Percentiles rank a stretch among this genome's conserved stretches.
Conservation (phyloP, 2,329 filamentous ascomycete genomes). For the Drechslerella stenobrocha region DNA sequence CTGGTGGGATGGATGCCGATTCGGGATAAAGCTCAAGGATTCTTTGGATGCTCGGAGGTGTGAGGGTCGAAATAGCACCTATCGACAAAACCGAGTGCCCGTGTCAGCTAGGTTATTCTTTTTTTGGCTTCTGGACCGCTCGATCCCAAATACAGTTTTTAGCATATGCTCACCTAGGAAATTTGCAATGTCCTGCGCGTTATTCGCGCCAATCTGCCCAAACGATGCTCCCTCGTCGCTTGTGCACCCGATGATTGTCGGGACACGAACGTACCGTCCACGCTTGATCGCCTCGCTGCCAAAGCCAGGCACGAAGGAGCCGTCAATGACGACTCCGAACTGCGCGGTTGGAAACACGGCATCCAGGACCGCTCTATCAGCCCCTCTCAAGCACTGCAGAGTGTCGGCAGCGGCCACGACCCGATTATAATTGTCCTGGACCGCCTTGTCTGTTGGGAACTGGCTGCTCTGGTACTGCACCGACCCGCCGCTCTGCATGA, state of each 20-base stretch:
- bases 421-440: constrained; percentile 66
- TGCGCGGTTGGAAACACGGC: constrained; percentile 59
- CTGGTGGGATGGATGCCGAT: constrained; percentile 23
- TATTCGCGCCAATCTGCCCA: constrained; percentile 17
- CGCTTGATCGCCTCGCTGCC: constrained; percentile 62
- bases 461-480: constrained; percentile 63
- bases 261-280: constrained; percentile 67
- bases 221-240: constrained; percentile 68
- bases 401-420: constrained; percentile 64
- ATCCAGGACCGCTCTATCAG: constrained; percentile 65
- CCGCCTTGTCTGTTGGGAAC: constrained; percentile 61
- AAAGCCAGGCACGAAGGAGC: constrained; percentile 62
- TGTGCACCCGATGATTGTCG: constrained; percentile 67
- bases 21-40: constrained; percentile 22
- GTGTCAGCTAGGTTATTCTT: neutral
- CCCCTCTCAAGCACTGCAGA: constrained; percentile 67
- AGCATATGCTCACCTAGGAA: constrained; percentile 22
- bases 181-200: constrained; percentile 4
- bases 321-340: constrained; percentile 59
- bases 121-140: no score
- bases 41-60: constrained; percentile 9
- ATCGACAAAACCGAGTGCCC: neutral
- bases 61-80: constrained; percentile 11
- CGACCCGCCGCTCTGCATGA: constrained; percentile 60
- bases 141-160: no score